Evolutionary conservation across 768 basidiomycete genomes (phyloP).

Genomic region (Psilocybe sp.): DNA sequence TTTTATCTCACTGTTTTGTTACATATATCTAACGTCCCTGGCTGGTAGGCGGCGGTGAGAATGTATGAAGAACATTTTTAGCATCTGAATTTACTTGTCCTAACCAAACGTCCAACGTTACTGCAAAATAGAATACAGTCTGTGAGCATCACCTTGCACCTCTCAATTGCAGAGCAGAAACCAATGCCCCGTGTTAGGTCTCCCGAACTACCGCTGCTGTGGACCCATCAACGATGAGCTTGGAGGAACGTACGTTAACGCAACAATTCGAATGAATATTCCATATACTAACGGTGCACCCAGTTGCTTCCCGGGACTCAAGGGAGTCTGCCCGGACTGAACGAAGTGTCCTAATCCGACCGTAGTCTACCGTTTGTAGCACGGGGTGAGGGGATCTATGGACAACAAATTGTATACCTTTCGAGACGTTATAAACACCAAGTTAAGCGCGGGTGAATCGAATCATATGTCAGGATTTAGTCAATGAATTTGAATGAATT

Average conservation of each 20-base stretch:
- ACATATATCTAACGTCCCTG: background rate
- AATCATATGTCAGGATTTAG: background rate
- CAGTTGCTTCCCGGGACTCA: slow-evolving; percentile 9
- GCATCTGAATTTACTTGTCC: too few relatives aligned
- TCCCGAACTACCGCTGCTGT: slow-evolving; percentile 13
- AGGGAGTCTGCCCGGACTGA: slow-evolving; percentile 10
- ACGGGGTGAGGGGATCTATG: too few relatives aligned
- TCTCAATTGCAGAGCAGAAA: background rate
- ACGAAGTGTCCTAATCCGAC: background rate
- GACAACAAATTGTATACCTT: too few relatives aligned
- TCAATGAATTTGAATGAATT: background rate
- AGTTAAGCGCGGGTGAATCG: too few relatives aligned
- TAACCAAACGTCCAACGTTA: background rate
- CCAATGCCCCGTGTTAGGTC: background rate
- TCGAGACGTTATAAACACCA: too few relatives aligned
- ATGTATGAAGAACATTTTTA: background rate
- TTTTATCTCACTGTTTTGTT: background rate
- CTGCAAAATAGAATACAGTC: background rate
- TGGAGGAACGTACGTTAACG: slow-evolving; percentile 11
- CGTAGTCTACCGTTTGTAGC: too few relatives aligned
- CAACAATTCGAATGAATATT: background rate
- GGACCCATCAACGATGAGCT: slow-evolving; percentile 9
- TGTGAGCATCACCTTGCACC: background rate
- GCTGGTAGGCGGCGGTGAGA: slow-evolving; percentile 1
- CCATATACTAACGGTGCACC: background rate